Evolutionary conservation across 2,329 filamentous ascomycete species (phyloP).

Genomic region (Hypoxylon sp.): DNA sequence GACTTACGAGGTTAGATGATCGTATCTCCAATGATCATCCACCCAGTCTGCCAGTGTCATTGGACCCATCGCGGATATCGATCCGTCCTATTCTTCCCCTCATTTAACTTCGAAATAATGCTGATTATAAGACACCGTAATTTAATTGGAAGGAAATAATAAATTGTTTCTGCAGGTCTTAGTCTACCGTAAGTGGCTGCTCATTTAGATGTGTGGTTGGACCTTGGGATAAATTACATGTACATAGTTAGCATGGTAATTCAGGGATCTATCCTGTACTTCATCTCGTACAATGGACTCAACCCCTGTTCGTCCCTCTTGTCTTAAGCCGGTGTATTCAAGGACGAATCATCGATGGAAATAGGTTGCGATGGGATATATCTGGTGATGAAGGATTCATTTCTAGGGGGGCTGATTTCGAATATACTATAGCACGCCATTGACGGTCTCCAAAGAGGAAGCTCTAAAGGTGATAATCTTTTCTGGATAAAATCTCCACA

Average conservation of each 20-base stretch:
- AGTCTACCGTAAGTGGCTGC: constrained; percentile 8
- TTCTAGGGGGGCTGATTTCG: constrained; percentile 6
- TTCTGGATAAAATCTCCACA: constrained; percentile 7
- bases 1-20: constrained; percentile 9
- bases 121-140: not conserved
- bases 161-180: constrained; percentile 33
- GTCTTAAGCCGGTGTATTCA: constrained; percentile 4
- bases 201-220: constrained; percentile 3
- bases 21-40: constrained; percentile 37
- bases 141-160: constrained; percentile 20
- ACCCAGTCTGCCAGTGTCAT: constrained; percentile 36
- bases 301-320: not conserved
- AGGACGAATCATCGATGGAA: constrained; percentile 14
- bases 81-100: constrained; percentile 14
- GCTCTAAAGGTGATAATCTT: constrained; percentile 13
- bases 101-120: constrained; percentile 27
- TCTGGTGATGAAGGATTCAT: constrained; percentile 14
- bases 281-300: not conserved
- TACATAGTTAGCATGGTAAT: constrained; percentile 4
- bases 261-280: not conserved
- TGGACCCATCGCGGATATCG: constrained; percentile 22
- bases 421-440: constrained; percentile 6
- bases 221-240: constrained; percentile 22
- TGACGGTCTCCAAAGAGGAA: constrained; percentile 36
- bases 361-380: constrained; percentile 1